Evolutionary conservation across 1,284 basidiomycete species (phyloP).

Genomic region (Mycosarcoma maydis): DNA sequence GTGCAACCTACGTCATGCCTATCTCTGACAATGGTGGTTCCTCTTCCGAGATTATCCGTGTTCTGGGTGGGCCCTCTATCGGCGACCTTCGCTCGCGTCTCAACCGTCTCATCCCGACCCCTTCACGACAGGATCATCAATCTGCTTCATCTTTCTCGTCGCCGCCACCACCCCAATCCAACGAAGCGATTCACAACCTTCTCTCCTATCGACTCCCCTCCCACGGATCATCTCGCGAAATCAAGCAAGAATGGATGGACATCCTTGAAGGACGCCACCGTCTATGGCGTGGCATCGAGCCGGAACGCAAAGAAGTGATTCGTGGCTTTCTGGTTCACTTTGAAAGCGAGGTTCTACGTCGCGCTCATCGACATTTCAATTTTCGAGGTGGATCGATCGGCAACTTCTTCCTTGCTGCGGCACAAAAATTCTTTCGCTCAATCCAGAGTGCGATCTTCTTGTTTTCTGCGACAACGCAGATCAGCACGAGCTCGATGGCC

Average conservation of each 20-base stretch:
- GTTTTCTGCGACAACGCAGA: slow-evolving; percentile 88
- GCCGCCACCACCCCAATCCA: slow-evolving; percentile 28
- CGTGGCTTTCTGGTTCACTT: slow-evolving; percentile 79
- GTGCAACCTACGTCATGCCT: slow-evolving; percentile 67
- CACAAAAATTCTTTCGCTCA: slow-evolving; percentile 60
- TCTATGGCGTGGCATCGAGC: slow-evolving; percentile 88
- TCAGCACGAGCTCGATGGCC: slow-evolving; percentile 52
- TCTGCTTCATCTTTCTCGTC: slow-evolving; percentile 65
- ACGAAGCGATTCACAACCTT: slow-evolving; percentile 75
- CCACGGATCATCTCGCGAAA: slow-evolving; percentile 75
- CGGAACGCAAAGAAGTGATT: slow-evolving; percentile 89
- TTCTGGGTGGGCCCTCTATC: slow-evolving; percentile 61
- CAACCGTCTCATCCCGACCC: slow-evolving; percentile 79
- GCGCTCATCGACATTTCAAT: slow-evolving; percentile 71
- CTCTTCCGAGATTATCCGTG: slow-evolving; percentile 59
- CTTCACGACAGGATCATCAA: slow-evolving; percentile 70
- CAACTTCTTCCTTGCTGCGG: slow-evolving; percentile 62
- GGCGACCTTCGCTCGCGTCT: slow-evolving; percentile 77
- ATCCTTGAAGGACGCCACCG: slow-evolving; percentile 88
- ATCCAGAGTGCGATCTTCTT: slow-evolving; percentile 88
- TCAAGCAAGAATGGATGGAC: slow-evolving; percentile 88
- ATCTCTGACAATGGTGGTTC: slow-evolving; percentile 78
- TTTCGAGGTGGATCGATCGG: slow-evolving; percentile 62
- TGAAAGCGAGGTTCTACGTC: slow-evolving; percentile 82
- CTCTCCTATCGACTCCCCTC: slow-evolving; percentile 83